Conservation (phyloP, 805 yeast species). For the Sugiyamaella floridensis region DNA sequence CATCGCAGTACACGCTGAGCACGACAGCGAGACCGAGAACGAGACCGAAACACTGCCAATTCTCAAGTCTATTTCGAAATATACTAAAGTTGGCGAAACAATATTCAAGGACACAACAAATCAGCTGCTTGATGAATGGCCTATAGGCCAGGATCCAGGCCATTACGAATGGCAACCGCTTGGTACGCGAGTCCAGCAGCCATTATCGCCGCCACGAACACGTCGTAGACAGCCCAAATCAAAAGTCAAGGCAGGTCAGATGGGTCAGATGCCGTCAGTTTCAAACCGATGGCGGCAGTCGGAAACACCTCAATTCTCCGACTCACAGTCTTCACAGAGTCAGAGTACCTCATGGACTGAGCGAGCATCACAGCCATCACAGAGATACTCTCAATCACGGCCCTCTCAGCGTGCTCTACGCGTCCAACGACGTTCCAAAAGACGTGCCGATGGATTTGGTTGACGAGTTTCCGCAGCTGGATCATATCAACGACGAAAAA, state of each 20-base stretch:
- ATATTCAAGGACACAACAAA: background rate
- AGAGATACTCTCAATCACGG: background rate
- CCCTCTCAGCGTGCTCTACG: background rate
- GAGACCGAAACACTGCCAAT: background rate
- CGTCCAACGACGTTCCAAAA: background rate
- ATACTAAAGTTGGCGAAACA: background rate
- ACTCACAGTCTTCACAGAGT: background rate
- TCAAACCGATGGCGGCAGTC: background rate
- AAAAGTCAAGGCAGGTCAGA: background rate
- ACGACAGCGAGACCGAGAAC: background rate
- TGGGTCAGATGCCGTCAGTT: background rate
- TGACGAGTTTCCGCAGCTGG: background rate
- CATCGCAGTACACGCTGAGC: background rate
- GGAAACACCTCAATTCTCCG: background rate
- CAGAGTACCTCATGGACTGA: background rate
- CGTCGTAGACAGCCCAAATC: background rate
- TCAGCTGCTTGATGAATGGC: slow-evolving; percentile 12
- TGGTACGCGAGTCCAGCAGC: background rate
- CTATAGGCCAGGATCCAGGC: slow-evolving; percentile 1
- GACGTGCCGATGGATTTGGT: slow-evolving; percentile 9
- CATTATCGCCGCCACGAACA: background rate
- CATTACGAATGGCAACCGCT: slow-evolving; percentile 7
- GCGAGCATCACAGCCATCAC: slow-evolving; percentile 1
- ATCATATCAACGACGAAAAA: no score
- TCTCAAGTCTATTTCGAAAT: background rate